A percentile compares a stretch with the other conserved stretches of the same genome.
Evolutionary conservation across 345 rosid genomes (phyloP).

Genomic region (Salix udensis): DNA sequence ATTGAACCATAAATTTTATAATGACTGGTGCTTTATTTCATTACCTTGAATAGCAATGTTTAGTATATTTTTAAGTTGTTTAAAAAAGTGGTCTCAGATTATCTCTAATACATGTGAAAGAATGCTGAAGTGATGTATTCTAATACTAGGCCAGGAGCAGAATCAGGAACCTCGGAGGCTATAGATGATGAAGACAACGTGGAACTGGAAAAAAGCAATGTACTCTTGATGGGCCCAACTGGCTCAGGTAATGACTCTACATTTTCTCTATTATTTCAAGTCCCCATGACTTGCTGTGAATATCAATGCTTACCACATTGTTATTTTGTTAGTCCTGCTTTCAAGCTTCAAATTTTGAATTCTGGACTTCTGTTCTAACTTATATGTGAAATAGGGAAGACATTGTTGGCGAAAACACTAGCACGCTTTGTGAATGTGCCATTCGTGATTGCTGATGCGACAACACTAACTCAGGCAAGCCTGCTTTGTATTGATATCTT

Average conservation of each 20-base stretch:
- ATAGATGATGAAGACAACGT: constrained; percentile 71
- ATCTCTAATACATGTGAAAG: not conserved
- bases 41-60: not conserved
- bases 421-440: constrained; percentile 85
- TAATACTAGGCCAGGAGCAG: constrained; percentile 76
- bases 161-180: constrained; percentile 38
- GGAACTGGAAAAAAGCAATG: constrained; percentile 94
- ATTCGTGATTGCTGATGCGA: constrained; percentile 82
- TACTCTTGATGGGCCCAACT: constrained; percentile 91
- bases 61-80: not conserved
- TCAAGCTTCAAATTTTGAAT: constrained; percentile 6
- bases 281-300: not conserved
- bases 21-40: not conserved
- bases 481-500: not conserved
- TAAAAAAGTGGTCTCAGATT: not conserved
- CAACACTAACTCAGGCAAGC: constrained; percentile 78
- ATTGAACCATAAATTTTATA: not conserved
- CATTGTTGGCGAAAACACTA: constrained; percentile 76
- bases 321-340: not conserved
- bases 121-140: constrained; percentile 37
- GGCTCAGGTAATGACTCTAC: constrained; percentile 65
- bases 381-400: constrained; percentile 55
- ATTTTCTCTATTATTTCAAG: not conserved
- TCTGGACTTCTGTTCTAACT: constrained; percentile 22
- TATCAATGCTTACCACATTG: constrained; percentile 1